Evolutionary conservation across 768 basidiomycete genomes (phyloP).

Genomic region (Mycena capillaripes): DNA sequence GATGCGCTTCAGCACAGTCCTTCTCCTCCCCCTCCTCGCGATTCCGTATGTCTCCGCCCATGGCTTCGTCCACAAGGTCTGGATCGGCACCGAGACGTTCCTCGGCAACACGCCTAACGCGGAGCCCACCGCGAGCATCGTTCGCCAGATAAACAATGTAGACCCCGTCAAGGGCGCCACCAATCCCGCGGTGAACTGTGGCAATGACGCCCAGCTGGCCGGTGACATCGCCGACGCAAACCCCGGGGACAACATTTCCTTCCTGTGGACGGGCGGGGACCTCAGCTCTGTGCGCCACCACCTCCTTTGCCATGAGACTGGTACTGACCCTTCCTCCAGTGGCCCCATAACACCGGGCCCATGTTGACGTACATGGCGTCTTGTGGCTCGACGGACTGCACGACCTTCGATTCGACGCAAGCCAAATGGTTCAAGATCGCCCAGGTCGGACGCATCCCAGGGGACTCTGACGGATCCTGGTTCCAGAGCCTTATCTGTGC

Average conservation of each 20-base stretch:
- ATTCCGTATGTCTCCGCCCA: constrained; percentile 59
- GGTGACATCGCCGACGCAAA: constrained; percentile 66
- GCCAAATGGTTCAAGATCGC: constrained; percentile 68
- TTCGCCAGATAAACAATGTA: constrained; percentile 55
- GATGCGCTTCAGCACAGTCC: constrained; percentile 44
- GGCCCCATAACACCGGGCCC: constrained; percentile 60
- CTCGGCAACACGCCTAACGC: constrained; percentile 50
- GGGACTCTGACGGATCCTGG: constrained; percentile 50
- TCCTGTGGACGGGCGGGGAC: constrained; percentile 69
- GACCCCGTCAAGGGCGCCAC: constrained; percentile 66
- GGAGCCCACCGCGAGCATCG: constrained; percentile 48
- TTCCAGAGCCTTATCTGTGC: constrained; percentile 54
- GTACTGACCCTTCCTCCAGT: constrained; percentile 20
- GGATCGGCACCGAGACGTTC: constrained; percentile 56
- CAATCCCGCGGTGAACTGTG: constrained; percentile 73
- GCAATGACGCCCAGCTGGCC: constrained; percentile 64
- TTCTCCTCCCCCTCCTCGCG: constrained; percentile 49
- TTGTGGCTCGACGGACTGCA: constrained; percentile 60
- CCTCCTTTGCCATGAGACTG: neutral
- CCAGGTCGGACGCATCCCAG: constrained; percentile 49
- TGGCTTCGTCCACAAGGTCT: constrained; percentile 56
- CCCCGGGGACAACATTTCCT: constrained; percentile 68
- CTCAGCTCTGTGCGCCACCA: constrained; percentile 31
- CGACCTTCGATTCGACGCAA: constrained; percentile 55
- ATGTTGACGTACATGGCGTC: constrained; percentile 67